These are phyloP conservation scores for Eimeria praecox DNA, from an alignment of 169 alveolate species.

Conservation along the genomic window DNA sequence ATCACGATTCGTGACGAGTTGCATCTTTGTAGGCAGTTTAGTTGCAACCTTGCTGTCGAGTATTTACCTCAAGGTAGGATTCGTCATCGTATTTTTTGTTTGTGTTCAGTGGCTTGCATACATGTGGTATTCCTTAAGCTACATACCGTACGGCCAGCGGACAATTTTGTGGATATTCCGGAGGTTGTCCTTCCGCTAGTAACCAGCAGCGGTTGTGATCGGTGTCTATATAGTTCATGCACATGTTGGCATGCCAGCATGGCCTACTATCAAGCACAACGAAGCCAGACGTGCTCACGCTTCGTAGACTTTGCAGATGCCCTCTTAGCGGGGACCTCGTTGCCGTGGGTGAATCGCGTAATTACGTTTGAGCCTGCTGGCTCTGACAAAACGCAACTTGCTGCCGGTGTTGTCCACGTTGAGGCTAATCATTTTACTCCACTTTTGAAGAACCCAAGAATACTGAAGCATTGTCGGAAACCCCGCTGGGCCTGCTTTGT, in stretches of 20 bases:
- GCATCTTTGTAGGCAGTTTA: constrained; percentile 74
- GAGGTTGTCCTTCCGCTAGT: constrained; percentile 33
- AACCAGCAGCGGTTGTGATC: not conserved
- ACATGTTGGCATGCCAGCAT: not conserved
- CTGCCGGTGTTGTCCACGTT: not conserved
- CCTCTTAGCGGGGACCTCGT: not conserved
- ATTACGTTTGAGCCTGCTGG: not conserved
- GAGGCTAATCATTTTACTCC: not conserved
- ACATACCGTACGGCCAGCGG: constrained; percentile 81
- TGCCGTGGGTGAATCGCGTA: not conserved
- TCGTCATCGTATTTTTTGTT: constrained; percentile 66
- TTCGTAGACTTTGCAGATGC: not conserved
- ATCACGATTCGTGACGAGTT: constrained; percentile 70
- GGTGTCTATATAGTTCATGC: not conserved
- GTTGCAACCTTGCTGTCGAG: constrained; percentile 70
- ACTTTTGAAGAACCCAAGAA: not conserved
- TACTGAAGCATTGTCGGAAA: not conserved
- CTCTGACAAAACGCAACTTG: not conserved
- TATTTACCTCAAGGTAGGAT: constrained; percentile 56
- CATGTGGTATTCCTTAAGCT: constrained; percentile 81
- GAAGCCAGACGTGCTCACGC: not conserved
- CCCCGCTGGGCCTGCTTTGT: not conserved
- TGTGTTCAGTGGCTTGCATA: constrained; percentile 81
- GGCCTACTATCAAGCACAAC: not conserved
- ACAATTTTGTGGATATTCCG: constrained; percentile 68